Evolutionary conservation across 164 flowering plant species (phyloP), one percentile per base, ranked within the genome.

Genomic region (Dillenia turbinata): DNA sequence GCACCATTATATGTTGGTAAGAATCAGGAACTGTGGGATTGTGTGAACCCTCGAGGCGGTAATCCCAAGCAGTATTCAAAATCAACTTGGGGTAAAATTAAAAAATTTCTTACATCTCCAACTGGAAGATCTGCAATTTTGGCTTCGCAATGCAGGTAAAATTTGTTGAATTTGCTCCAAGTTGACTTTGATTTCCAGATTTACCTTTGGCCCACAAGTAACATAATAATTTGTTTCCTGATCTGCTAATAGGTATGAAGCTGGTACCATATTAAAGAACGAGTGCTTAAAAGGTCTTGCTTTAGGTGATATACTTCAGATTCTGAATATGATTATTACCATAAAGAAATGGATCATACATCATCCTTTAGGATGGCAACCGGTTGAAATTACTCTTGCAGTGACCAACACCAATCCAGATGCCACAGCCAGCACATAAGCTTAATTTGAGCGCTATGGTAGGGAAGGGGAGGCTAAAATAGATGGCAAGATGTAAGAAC

Each of bases 361-460:
- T 64, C 83, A 78, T 74, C 81, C 73, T 16, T 77, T 84, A 10
- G 97, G 97, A 70, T 93, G 97, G 97, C 84, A 85, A 62, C 96
- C 98, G 53, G 48, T 93, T 73, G 69, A 49, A 47, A 69, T 93
- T 73, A 74, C 70, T 61, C 65, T 86, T 61, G 50, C 66, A 12
- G 88, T 80, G 68, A 17, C 50, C 63, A 59, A 58, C 49, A 46
- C 68, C 22, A 77, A 71, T 62, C 54, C 45, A 59, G 74, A 64
- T 59, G 49, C 66, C 66, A 68, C 26, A 65, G 17, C 78, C 61
- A 54, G 64, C 71, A 45, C 76, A 67, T 76, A 69, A 81, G 56
- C 57, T 59, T 33, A 12, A 7, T 47, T 55, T 49, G 62, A 33
- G 64, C 52, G 56, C 45, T 53, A 56, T 44, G 69, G 44, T 47